Evolutionary conservation across 208 protist species (phyloP), one percentile per base, ranked within the genome.

Genomic region (Herpetomonas muscarum): DNA sequence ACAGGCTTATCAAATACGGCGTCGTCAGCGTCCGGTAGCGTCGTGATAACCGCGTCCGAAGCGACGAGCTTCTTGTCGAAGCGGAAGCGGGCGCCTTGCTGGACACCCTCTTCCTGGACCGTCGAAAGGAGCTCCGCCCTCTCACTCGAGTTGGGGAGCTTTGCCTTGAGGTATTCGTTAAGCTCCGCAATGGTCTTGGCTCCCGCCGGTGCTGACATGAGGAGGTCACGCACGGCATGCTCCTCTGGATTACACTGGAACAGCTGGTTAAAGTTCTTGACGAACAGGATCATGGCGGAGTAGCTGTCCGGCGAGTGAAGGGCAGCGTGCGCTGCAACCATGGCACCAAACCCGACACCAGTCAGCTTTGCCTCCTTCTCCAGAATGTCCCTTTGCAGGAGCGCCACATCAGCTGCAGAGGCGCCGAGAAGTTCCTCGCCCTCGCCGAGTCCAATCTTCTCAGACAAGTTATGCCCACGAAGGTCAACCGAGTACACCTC

Each of bases 401-500:
- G 64, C 4, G 77, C 39, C 49, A 90, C 65, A 47, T 92, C 85
- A 13, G 75, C 79, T 3, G 75, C 85, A 15, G 70, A 86, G 7
- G 75, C 64, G 15, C 19, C 10, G 10, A 19, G 15, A 12, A 46
- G 41, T 24, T 46, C 28, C 1, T 52, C 63, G 19, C 64, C 59
- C 24, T 60, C 22, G 6, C 9, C 30, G 2, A 34, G 6, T 2
- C 61, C 60, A 0, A 76, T 46, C 0, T 9, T 28, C 25, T 72
- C 66, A 2, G 81, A 90, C 47, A 70, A 68, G 54, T 81, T 82
- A 59, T 94, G 88, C 0, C 81, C 85, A 19, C 88, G 81, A 13
- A 94, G 60, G 29, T 94, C 85, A 2, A 85, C 67, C 22, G 69
- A 81, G 56, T 91, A 92, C 17, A 94, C 62, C 65, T 94, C 84